Percentiles rank a stretch among this genome's conserved stretches.
These are phyloP conservation scores for Sporisorium iseilematis-ciliati DNA, from an alignment of 1,284 basidiomycete species.

Conservation along the genomic window DNA sequence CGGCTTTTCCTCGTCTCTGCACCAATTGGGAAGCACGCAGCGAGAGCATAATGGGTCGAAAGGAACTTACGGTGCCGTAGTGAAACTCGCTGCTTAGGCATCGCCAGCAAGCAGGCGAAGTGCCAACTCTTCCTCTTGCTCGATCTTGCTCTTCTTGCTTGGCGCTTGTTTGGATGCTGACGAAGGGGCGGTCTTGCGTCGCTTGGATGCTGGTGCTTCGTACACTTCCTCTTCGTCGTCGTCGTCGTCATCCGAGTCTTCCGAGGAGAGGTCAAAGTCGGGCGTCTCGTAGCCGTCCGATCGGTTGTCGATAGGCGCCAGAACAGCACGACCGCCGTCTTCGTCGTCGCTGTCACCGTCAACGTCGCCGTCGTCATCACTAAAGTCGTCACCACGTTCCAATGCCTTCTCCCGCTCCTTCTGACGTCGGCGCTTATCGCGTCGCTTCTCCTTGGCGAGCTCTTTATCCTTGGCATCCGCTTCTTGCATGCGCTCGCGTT, in stretches of 20 bases:
- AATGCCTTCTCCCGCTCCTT: slow-evolving; percentile 83
- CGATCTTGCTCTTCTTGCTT: slow-evolving; percentile 47
- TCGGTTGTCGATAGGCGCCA: slow-evolving; percentile 52
- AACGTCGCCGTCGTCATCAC: slow-evolving; percentile 58
- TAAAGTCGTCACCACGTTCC: slow-evolving; percentile 70
- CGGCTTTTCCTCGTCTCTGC: not conserved
- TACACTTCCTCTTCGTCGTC: slow-evolving; percentile 27
- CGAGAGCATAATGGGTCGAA: not conserved
- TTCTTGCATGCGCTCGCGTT: slow-evolving; percentile 86
- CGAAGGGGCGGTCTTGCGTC: slow-evolving; percentile 21
- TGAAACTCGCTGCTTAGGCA: slow-evolving; percentile 5
- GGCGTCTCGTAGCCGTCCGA: slow-evolving; percentile 65
- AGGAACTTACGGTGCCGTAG: slow-evolving; percentile 17
- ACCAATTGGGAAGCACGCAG: slow-evolving; percentile 3
- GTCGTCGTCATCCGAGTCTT: slow-evolving; percentile 22
- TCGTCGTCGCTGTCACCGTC: slow-evolving; percentile 28
- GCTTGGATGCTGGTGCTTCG: slow-evolving; percentile 29
- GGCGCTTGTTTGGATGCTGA: slow-evolving; percentile 7
- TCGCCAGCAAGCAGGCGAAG: slow-evolving; percentile 54
- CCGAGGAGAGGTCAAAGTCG: slow-evolving; percentile 59
- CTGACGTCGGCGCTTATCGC: slow-evolving; percentile 77
- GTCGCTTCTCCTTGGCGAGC: slow-evolving; percentile 61
- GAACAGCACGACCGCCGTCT: slow-evolving; percentile 64
- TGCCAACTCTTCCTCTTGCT: slow-evolving; percentile 53
- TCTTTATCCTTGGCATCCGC: slow-evolving; percentile 72